Evolutionary conservation across 2,329 filamentous ascomycete species (phyloP).

Genomic region (Fusarium sp.): DNA sequence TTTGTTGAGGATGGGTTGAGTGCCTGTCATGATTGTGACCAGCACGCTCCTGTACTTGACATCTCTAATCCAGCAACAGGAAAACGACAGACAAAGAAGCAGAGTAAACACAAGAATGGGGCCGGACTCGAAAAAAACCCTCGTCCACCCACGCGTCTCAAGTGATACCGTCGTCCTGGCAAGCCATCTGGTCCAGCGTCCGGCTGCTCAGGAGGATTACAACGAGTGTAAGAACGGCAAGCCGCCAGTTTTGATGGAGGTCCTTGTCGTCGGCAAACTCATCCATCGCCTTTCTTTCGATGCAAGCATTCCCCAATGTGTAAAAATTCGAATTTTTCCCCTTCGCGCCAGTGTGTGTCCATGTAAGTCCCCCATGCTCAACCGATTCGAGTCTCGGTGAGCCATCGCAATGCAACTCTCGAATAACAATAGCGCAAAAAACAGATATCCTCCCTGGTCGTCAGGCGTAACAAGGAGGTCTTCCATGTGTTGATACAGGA

Average conservation of each 20-base stretch:
- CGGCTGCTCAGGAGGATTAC: constrained; percentile 61
- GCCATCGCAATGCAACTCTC: constrained; percentile 45
- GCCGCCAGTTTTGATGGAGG: constrained; percentile 48
- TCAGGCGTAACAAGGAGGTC: constrained; percentile 51
- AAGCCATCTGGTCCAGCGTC: constrained; percentile 56
- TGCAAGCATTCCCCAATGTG: constrained; percentile 35
- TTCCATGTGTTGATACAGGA: constrained; percentile 61
- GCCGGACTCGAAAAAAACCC: constrained; percentile 21
- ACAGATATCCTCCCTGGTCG: constrained; percentile 48
- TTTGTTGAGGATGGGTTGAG: constrained; percentile 47
- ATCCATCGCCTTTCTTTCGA: constrained; percentile 34
- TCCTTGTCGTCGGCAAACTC: constrained; percentile 48
- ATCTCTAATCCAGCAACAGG: constrained; percentile 46
- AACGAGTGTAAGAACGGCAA: constrained; percentile 68
- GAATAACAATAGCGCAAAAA: constrained; percentile 43
- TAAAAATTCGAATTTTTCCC: constrained; percentile 35
- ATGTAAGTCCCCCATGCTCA: constrained; percentile 41
- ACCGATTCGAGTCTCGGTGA: constrained; percentile 31
- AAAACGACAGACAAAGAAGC: constrained; percentile 54
- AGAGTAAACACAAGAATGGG: constrained; percentile 58
- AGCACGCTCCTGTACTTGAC: constrained; percentile 51
- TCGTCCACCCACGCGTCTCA: constrained; percentile 41
- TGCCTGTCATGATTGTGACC: constrained; percentile 51
- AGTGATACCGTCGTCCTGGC: constrained; percentile 51
- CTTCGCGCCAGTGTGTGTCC: constrained; percentile 45